Evolutionary conservation across 2,329 filamentous ascomycete species (phyloP).

Genomic region (Juglanconis sp.): DNA sequence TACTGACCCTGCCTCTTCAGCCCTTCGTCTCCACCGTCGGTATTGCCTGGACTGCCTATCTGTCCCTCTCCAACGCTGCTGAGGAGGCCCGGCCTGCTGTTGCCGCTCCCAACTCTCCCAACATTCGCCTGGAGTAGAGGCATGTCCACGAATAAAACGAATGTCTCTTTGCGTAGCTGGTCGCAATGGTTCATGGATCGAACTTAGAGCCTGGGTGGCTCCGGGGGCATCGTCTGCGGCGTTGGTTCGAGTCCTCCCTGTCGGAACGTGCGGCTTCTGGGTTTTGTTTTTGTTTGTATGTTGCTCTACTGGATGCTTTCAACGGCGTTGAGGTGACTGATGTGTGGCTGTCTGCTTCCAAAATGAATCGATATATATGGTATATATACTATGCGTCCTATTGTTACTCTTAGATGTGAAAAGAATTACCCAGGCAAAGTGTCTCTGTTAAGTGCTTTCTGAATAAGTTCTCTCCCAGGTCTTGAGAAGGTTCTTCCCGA

Average conservation of each 20-base stretch:
- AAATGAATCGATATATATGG: neutral
- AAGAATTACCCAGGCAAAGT: neutral
- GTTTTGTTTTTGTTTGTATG: neutral
- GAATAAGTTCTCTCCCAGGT: too few relatives aligned
- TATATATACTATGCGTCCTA: neutral
- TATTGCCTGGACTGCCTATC: constrained; percentile 96
- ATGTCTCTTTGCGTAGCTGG: neutral
- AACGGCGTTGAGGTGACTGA: neutral
- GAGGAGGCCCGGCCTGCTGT: constrained; percentile 54
- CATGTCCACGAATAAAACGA: neutral
- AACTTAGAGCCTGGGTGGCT: neutral
- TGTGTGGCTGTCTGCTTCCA: neutral
- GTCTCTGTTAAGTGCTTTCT: too few relatives aligned
- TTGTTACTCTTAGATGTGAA: neutral
- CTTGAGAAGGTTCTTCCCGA: neutral
- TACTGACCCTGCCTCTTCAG: constrained; percentile 42
- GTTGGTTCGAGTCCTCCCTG: neutral
- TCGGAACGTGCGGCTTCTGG: neutral
- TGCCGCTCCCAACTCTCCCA: constrained; percentile 28
- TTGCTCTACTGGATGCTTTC: neutral
- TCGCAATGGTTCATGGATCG: neutral
- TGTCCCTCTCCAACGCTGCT: constrained; percentile 85
- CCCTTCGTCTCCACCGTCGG: constrained; percentile 94
- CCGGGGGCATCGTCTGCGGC: constrained; percentile 9
- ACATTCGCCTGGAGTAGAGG: constrained; percentile 33